Evolutionary conservation across 2,329 filamentous ascomycete species (phyloP), one percentile per base, ranked within the genome.

Genomic region (Fusarium sp.): DNA sequence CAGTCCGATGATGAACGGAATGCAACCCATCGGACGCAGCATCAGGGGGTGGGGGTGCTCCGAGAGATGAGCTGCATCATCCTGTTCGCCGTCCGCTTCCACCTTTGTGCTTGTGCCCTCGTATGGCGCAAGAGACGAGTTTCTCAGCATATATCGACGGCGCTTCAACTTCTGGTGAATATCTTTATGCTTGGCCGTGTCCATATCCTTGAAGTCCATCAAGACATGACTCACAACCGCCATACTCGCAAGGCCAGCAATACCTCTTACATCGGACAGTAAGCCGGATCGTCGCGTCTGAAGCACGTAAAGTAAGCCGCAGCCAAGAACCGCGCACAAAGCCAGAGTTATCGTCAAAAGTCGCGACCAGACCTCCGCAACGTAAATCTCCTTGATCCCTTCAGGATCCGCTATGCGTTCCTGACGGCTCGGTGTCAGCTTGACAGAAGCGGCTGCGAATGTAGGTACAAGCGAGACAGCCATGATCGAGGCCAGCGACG

Each of bases 191-290:
- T 82, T 85, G 7, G 86, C 88, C 1, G 86, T 85, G 70, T 92
- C 90, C 76, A 91, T 85, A 53, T 88, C 88, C 61, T 86, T 87
- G 70, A 92, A 92, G 70, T 92, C 90, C 75, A 87, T 87, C 62
- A 92, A 77, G 71, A 92, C 90, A 65, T 92, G 89, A 62, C 84
- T 87, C 59, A 86, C 85, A 3, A 90, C 89, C 9, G 90, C 89
- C 89, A 92, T 91, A 53, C 89, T 86, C 6, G 90, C 90, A 34
- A 92, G 81, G 2, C 90, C 90, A 2, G 89, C 88, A 47, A 92
- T 91, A 6, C 90, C 90, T 65, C 86, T 87, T 7, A 91, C 89
- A 70, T 92, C 88, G 6, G 85, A 85, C 4, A 87, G 74, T 13
- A 92, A 78, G 1, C 90, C 90, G 4, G 88, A 90, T 35, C 84